Evolutionary conservation across 257 asterid species (phyloP), one percentile per base, ranked within the genome.

Genomic region (Solanum commersonii): DNA sequence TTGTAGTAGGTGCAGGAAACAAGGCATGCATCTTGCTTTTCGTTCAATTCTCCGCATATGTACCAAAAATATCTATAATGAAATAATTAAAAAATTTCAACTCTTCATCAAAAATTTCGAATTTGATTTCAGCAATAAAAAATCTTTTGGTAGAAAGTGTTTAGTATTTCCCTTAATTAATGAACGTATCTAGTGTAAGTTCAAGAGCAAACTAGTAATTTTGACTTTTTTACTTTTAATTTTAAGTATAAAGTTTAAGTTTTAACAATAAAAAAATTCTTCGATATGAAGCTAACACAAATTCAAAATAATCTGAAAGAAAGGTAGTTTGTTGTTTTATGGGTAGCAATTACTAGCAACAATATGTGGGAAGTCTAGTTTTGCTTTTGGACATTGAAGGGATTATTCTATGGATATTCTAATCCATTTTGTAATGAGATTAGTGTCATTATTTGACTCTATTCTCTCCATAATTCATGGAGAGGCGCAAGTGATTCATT

Each of bases 1-100:
- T 44, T 44, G 20, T 2, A 7, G 52, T 38, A 25, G 85, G 85
- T 44, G 85, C 25, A 79, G 87, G 87, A 88, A 88, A 90, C 92
- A 89, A 89, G 85, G 91, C 90, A 86, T 63, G 88, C 42, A 59
- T 38, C 87, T 67, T 85, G 91, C 90, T 79, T 84, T 52, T 85
- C 76, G 13, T 49, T 81, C 4, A 77, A 34, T 87, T 88, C 87
- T 85, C 88, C 85, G 86, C 93, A 86, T 90, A 90, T 86, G 56
- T 90, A 31, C 82, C 27, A 72, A 72, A 72, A 63, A 14, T 29
- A 29, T 70, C 9, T 6, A 70, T 31, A 31, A 71, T 16, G 6
- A 71, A 16, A 31, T 16, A 70, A 70, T 70, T 72, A 0, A 33
- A 5, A 72, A 1, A 8, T 4, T 0, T 71, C 25, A 8, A 72